Percentiles rank a stretch among this genome's conserved stretches.
Evolutionary conservation across 441 rosid genomes (phyloP).

Genomic region (Biscutella laevigata): DNA sequence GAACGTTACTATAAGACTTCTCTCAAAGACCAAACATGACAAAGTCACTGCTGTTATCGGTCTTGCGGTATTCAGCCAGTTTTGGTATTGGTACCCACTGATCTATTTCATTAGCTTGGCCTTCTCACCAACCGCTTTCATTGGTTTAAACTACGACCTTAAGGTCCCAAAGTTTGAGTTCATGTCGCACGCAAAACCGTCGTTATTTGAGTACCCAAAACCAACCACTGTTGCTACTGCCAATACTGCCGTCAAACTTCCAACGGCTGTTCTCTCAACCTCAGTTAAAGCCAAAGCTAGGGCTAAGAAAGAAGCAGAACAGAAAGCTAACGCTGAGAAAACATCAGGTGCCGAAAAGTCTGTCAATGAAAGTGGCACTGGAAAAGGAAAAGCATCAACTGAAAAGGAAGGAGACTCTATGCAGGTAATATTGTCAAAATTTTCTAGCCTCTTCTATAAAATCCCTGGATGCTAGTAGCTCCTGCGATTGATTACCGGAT

Average conservation of each 20-base stretch:
- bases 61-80: constrained; percentile 94
- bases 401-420: constrained; percentile 85
- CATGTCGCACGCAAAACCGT: constrained; percentile 84
- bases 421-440: constrained; percentile 54
- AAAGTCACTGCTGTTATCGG: constrained; percentile 95
- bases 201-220: constrained; percentile 90
- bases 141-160: constrained; percentile 83
- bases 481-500: not conserved
- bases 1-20: constrained; percentile 84
- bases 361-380: constrained; percentile 35
- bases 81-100: constrained; percentile 99
- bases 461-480: too few relatives aligned
- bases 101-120: constrained; percentile 83
- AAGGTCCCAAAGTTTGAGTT: constrained; percentile 91
- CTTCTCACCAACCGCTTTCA: constrained; percentile 91
- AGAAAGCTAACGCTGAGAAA: constrained; percentile 71
- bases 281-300: constrained; percentile 91
- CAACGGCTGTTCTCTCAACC: constrained; percentile 84
- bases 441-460: not conserved
- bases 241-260: constrained; percentile 75
- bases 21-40: constrained; percentile 93
- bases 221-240: constrained; percentile 77
- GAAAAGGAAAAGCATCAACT: constrained; percentile 55
- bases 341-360: constrained; percentile 38
- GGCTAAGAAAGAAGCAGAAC: constrained; percentile 98